Evolutionary conservation across 352 stramenopile species (phyloP), one percentile per base, ranked within the genome.

Genomic region (Phytophthora pseudosyringae): DNA sequence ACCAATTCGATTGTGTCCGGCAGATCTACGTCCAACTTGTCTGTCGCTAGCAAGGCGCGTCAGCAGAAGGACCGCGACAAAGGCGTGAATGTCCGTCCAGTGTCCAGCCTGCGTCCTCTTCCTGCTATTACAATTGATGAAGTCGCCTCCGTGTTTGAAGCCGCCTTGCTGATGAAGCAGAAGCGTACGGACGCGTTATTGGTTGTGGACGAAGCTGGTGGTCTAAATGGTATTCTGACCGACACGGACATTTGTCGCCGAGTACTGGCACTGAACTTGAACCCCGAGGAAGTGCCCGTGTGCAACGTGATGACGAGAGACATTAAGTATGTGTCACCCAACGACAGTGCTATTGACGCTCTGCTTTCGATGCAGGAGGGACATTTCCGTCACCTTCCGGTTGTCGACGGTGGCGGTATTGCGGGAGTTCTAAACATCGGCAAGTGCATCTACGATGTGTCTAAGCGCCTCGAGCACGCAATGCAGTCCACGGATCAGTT

Each of bases 371-470:
- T 99, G 97, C 89, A 99, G 36, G 96, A 99, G 64, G 97, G 97
- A 47, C 90, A 97, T 43, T 99, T 99, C 69, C 94, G 95, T 26
- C 97, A 99, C 64, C 70, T 99, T 44, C 97, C 97, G 4, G 97
- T 99, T 15, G 90, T 98, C 0, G 87, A 93, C 6, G 77, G 71
- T 26, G 86, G 86, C 16, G 73, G 69, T 18, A 97, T 99, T 32
- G 93, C 96, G 15, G 98, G 98, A 50, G 78, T 99, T 29, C 74
- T 99, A 29, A 98, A 99, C 78, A 99, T 99, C 78, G 97, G 96
- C 13, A 98, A 99, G 62, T 99, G 98, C 61, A 88, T 99, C 50
- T 98, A 99, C 77, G 97, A 99, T 66, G 97, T 98, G 0, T 99
- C 98, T 3, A 94, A 93, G 67, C 97, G 98, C 6, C 82, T 99